Conservation (phyloP, 106 monocot genomes). For the Dendrobium nobile region DNA sequence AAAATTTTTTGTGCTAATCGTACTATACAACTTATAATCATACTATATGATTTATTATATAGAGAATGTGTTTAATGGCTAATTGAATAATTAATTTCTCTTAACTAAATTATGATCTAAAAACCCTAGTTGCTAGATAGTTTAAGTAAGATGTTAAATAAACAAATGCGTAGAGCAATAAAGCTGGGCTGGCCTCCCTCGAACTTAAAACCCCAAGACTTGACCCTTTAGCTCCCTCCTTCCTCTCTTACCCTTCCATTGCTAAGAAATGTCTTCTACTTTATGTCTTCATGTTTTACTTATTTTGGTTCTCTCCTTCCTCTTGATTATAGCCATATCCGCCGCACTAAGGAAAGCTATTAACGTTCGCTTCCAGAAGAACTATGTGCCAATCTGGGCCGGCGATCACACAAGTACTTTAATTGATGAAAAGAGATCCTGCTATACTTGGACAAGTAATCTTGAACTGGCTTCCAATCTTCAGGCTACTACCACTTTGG, state of each 20-base stretch:
- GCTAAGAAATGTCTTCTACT: constrained; percentile 8
- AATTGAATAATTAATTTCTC: too few species aligned
- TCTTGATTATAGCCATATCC: constrained; percentile 11
- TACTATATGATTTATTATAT: too few species aligned
- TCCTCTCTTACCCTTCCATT: neutral
- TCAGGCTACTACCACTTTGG: constrained; percentile 35
- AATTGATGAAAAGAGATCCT: constrained; percentile 28
- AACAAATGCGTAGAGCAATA: too few species aligned
- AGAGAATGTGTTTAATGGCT: too few species aligned
- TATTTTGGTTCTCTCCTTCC: neutral
- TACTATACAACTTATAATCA: too few species aligned
- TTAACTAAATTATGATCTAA: too few species aligned
- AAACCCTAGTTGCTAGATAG: too few species aligned
- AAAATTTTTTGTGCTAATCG: too few species aligned
- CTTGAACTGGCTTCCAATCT: constrained; percentile 37
- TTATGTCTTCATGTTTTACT: neutral
- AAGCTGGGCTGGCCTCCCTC: too few species aligned
- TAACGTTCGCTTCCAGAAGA: constrained; percentile 27
- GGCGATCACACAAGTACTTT: constrained; percentile 33
- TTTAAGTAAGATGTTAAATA: too few species aligned
- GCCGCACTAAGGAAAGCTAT: constrained; percentile 19
- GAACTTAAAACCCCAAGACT: too few species aligned
- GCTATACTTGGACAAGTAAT: constrained; percentile 23
- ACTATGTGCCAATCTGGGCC: constrained; percentile 33
- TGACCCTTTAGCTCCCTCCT: neutral